Evolutionary conservation across 192 early-diverging fungal genomes (phyloP).

Genomic region (Spinellus fusiger): DNA sequence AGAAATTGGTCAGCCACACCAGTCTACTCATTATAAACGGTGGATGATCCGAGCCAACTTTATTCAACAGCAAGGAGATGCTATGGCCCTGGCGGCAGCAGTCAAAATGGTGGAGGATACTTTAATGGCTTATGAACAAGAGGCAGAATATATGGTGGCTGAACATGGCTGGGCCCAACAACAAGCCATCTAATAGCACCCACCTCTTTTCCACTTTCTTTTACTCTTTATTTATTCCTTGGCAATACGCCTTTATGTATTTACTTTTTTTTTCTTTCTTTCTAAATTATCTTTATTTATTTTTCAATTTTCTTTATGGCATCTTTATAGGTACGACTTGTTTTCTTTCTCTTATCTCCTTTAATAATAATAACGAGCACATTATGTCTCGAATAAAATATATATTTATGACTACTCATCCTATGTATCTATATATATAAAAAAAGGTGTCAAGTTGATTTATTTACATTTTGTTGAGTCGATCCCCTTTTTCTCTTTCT

Average conservation of each 20-base stretch:
- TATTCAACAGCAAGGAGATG: constrained; percentile 27
- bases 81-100: constrained; percentile 13
- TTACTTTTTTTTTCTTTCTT: too few relatives aligned
- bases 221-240: neutral
- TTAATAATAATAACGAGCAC: too few relatives aligned
- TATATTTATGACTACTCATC: too few relatives aligned
- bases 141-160: constrained; percentile 18
- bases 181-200: neutral
- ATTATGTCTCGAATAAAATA: too few relatives aligned
- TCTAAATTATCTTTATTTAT: too few relatives aligned
- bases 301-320: too few relatives aligned
- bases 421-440: too few relatives aligned
- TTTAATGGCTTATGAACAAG: constrained; percentile 18
- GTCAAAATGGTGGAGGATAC: constrained; percentile 12
- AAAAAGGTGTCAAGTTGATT: neutral
- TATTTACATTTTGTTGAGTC: neutral
- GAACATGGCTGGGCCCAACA: constrained; percentile 16
- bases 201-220: neutral
- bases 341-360: too few relatives aligned
- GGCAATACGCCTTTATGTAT: too few relatives aligned
- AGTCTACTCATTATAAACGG: neutral
- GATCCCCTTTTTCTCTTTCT: neutral
- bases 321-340: too few relatives aligned
- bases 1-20: constrained; percentile 4
- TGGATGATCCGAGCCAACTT: constrained; percentile 13